Evolutionary conservation across 177 flowering plant species (phyloP).

Genomic region (Tripterygium wilfordii): DNA sequence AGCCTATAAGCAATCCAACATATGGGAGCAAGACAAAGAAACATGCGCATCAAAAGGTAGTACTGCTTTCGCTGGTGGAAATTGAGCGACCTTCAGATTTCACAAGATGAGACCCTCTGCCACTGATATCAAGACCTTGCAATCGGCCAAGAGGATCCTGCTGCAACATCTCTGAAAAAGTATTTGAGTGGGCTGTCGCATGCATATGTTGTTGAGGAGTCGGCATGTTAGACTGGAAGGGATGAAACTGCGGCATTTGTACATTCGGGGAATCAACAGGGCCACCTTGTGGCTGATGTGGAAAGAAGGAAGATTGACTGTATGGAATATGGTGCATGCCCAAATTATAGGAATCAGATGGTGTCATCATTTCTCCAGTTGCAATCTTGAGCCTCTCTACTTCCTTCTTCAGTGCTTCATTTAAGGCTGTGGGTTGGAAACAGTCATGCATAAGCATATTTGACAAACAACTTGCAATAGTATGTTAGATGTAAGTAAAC

Average conservation of each 20-base stretch:
- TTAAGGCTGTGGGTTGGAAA: conserved; percentile 43
- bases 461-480: too few relatives aligned
- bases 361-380: conserved; percentile 52
- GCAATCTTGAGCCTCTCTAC: conserved; percentile 75
- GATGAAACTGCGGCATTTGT: conserved; percentile 47
- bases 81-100: conserved; percentile 75
- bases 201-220: conserved; percentile 29
- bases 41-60: conserved; percentile 25
- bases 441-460: not conserved
- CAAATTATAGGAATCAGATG: conserved; percentile 44
- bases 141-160: conserved; percentile 75
- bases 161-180: conserved; percentile 48
- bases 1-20: conserved; percentile 46
- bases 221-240: conserved; percentile 37
- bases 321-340: conserved; percentile 57
- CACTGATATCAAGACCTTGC: conserved; percentile 77
- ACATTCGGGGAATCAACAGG: conserved; percentile 26
- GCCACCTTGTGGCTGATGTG: conserved; percentile 35
- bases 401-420: conserved; percentile 80
- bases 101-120: conserved; percentile 47
- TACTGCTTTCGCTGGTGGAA: conserved; percentile 82
- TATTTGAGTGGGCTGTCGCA: conserved; percentile 21
- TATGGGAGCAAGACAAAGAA: conserved; percentile 8
- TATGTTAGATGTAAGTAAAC: too few relatives aligned
- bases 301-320: conserved; percentile 37